Conservation (phyloP, 2,329 filamentous ascomycete genomes). For the Diaporthe sp. region DNA sequence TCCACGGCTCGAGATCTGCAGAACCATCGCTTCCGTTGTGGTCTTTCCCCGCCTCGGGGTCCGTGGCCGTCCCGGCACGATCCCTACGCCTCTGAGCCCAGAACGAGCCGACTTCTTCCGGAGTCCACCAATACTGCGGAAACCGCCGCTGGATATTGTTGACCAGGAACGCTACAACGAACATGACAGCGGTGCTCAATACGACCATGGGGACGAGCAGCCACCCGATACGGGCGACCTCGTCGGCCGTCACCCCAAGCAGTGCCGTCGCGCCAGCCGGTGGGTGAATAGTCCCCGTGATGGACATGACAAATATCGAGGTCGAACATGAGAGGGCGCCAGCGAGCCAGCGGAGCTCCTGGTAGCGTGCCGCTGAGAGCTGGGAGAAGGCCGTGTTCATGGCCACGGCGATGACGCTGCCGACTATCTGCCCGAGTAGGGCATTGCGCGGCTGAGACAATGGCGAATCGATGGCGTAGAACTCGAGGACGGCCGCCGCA, state of each 20-base stretch:
- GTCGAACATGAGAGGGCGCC: conserved; percentile 73
- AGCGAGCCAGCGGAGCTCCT: conserved; percentile 70
- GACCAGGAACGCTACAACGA: conserved; percentile 69
- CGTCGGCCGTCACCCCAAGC: conserved; percentile 70
- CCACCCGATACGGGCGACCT: conserved; percentile 72
- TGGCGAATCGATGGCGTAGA: conserved; percentile 77
- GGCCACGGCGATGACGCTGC: conserved; percentile 68
- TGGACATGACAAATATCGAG: conserved; percentile 71
- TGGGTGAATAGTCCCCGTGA: conserved; percentile 79
- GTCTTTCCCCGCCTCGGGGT: neutral
- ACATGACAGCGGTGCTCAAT: conserved; percentile 70
- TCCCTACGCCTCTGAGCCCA: conserved; percentile 30
- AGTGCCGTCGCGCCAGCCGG: conserved; percentile 81
- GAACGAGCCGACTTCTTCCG: conserved; percentile 47
- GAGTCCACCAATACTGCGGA: conserved; percentile 78
- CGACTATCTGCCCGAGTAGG: conserved; percentile 73
- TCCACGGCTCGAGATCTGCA: neutral
- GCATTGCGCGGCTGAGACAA: conserved; percentile 79
- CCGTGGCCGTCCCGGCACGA: neutral
- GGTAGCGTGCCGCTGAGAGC: conserved; percentile 48
- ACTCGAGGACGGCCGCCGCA: conserved; percentile 80
- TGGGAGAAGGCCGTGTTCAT: conserved; percentile 74
- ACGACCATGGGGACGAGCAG: conserved; percentile 71
- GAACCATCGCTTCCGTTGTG: neutral
- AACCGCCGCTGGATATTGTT: conserved; percentile 77